phyloP scores from a whole-genome alignment of 495 filamentous ascomycete species.

The Penicillium atrosanguineum region DNA sequence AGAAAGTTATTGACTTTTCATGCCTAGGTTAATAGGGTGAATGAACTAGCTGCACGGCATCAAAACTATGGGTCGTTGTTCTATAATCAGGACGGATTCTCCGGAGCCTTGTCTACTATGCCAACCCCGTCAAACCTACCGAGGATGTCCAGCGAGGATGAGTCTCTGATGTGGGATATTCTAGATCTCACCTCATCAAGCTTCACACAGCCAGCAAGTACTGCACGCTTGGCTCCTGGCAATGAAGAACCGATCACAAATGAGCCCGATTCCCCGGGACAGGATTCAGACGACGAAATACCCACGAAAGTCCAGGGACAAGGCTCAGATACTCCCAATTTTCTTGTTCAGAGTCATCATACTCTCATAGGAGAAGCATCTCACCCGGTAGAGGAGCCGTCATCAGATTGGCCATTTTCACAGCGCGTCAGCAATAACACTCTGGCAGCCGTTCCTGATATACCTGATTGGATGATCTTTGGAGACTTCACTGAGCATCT shows the following conservation, averaged over 20 bases:
- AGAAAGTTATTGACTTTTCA: not conserved
- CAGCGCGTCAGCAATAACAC: conserved; percentile 2
- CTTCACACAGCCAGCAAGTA: not conserved
- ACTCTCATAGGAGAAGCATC: not conserved
- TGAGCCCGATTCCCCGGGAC: not conserved
- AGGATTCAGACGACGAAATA: not conserved
- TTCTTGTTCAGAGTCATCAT: not conserved
- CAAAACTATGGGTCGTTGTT: conserved; percentile 29
- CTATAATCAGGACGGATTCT: conserved; percentile 29
- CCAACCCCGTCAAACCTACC: conserved; percentile 28
- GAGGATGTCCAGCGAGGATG: conserved; percentile 25
- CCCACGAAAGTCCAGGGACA: not conserved
- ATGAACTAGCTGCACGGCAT: conserved; percentile 22
- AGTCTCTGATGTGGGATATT: conserved; percentile 31
- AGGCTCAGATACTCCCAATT: not conserved
- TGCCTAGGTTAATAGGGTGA: conserved; percentile 19
- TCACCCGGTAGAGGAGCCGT: not conserved
- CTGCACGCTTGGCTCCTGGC: not conserved
- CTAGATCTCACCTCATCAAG: conserved; percentile 23
- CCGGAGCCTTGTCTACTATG: conserved; percentile 25
- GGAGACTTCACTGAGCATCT: conserved; percentile 25
- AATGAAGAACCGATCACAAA: not conserved
- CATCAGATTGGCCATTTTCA: conserved; percentile 20
- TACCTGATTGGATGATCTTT: conserved; percentile 34
- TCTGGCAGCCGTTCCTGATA: conserved; percentile 20